Base-by-base conservation (phyloP, 2,329 filamentous ascomycete genomes). In the Scedosporium dehoogii region DNA sequence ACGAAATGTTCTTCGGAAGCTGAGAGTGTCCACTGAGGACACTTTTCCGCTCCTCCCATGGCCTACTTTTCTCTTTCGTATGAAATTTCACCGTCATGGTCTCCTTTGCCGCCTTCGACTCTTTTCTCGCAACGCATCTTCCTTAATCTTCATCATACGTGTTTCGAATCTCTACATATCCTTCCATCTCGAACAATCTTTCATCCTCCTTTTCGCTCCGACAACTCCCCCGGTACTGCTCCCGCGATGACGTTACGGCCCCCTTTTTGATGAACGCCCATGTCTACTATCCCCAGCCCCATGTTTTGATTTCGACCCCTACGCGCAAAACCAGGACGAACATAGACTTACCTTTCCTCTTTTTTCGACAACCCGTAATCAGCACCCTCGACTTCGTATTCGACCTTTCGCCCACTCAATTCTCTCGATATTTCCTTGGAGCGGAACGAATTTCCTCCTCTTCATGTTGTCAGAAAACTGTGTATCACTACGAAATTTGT, bases 1-100 rank as follows among this genome's bases (percentile, higher is more conserved):
- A 81, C 62, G 81, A 83, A 64, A 73, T 83, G 62, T 82, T 84
- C 67, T 84, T 83, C 67, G 75, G 76, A 66, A 65, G 67, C 69
- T 62, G 75, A 38, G 25, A 4, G 62, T 33, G 18, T 41, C 6
- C 9, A 21, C 6, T 48, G 3, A 14, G 4, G 48, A 12, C 27
- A 44, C 48, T 59, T 41, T 62, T 29, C 63, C n/a, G 44, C 41
- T 16, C 10, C 23, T 58, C 38, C 57, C 33, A 4, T 38, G 33
- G 33, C 1, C 33, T 12, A 38, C 33, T 12, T 38, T 10, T 38
- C 33, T 57, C 29, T 60, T 53, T 56, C 51, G 51, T 56, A 16
- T 29, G 21, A 9, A 7, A 3, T 51, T 23, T 51, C 46, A 7
- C 46, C 46, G 2, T 29, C 53, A 12, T 29, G 23, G 23, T 56